Percentiles rank a stretch among this genome's conserved stretches.
Conservation (phyloP, 2,329 filamentous ascomycete genomes). For the Pseudogymnoascus sp. region DNA sequence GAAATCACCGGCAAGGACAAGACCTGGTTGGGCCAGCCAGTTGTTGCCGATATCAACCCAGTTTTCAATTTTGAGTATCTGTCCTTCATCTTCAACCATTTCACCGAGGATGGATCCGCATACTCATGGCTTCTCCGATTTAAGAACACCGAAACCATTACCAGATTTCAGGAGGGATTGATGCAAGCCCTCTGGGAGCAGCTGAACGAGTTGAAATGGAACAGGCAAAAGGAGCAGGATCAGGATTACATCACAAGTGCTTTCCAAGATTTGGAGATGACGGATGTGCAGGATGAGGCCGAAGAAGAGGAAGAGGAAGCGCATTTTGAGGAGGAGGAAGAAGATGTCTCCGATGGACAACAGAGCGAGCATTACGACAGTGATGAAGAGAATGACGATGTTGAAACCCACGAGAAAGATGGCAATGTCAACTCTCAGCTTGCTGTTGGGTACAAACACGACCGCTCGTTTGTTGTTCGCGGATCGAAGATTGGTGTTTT, state of each 20-base stretch:
- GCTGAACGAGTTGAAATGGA: slow-evolving; percentile 89
- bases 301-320: slow-evolving; percentile 40
- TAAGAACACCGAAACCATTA: slow-evolving; percentile 70
- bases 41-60: slow-evolving; percentile 88
- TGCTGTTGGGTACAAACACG: slow-evolving; percentile 93
- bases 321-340: slow-evolving; percentile 34
- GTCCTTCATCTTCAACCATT: slow-evolving; percentile 99
- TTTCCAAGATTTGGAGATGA: slow-evolving; percentile 90
- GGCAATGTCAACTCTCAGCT: slow-evolving; percentile 87
- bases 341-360: slow-evolving; percentile 54
- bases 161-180: slow-evolving; percentile 84
- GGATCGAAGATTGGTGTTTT: slow-evolving; percentile 98
- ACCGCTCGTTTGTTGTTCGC: slow-evolving; percentile 92
- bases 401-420: slow-evolving; percentile 58
- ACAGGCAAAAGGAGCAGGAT: slow-evolving; percentile 84
- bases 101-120: slow-evolving; percentile 76
- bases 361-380: slow-evolving; percentile 67
- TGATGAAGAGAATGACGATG: slow-evolving; percentile 74
- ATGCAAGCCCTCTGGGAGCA: slow-evolving; percentile 98
- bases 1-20: slow-evolving; percentile 69
- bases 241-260: slow-evolving; percentile 91
- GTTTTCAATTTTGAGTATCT: slow-evolving; percentile 98
- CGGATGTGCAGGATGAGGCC: slow-evolving; percentile 58
- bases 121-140: slow-evolving; percentile 95
- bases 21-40: slow-evolving; percentile 79